Evolutionary conservation across 78 protist species (phyloP).

Genomic region (Isochrysis galbana): DNA sequence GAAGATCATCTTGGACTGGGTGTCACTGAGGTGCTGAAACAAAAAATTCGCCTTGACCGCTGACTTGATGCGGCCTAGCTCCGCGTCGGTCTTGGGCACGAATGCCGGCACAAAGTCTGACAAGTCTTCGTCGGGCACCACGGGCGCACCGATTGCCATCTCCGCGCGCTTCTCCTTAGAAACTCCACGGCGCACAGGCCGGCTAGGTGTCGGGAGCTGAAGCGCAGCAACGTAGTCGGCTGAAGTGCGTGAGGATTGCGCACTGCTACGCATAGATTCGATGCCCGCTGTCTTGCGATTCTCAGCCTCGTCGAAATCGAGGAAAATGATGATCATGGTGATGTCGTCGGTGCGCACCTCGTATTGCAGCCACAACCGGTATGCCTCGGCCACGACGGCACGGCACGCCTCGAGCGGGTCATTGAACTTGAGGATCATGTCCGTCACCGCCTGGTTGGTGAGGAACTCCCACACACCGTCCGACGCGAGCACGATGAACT

Average conservation of each 20-base stretch:
- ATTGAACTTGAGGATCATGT: neutral
- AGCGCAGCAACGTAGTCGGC: too few relatives aligned
- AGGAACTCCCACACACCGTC: constrained; percentile 14
- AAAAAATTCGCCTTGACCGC: constrained; percentile 18
- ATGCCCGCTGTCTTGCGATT: too few relatives aligned
- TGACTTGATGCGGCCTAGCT: neutral
- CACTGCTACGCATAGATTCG: too few relatives aligned
- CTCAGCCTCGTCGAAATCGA: neutral
- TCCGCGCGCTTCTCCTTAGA: neutral
- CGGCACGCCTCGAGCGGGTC: constrained; percentile 1
- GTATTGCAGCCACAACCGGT: constrained; percentile 15
- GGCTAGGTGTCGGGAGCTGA: too few relatives aligned
- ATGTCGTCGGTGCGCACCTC: constrained; percentile 22
- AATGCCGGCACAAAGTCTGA: neutral
- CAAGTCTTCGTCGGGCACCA: neutral
- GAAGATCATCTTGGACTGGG: neutral
- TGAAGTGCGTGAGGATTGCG: too few relatives aligned
- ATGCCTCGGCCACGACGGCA: constrained; percentile 18
- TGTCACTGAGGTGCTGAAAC: neutral
- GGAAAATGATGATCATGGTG: neutral
- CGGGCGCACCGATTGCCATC: neutral
- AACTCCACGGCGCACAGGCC: constrained; percentile 1
- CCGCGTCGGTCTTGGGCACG: neutral
- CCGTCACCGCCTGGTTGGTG: neutral
- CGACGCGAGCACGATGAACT: neutral